Evolutionary conservation across 2,329 filamentous ascomycete species (phyloP).

Genomic region (Cladophialophora psammophila): DNA sequence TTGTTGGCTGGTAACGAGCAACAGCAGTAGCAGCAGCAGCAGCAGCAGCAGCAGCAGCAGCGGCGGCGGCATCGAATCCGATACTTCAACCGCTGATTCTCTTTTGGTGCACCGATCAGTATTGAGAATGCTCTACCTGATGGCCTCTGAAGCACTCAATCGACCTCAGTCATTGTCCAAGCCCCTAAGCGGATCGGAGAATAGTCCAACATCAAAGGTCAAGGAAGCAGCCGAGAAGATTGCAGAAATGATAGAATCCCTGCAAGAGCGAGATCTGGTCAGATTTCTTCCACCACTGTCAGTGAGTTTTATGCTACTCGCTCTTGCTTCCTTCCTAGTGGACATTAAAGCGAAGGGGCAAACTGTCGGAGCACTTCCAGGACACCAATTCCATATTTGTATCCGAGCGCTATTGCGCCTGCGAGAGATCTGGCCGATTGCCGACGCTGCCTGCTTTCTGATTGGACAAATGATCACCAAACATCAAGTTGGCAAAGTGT

Average conservation of each 20-base stretch:
- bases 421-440: conserved; percentile 37
- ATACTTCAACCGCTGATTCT: conserved; percentile 18
- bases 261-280: conserved; percentile 31
- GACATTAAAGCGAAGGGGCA: conserved; percentile 32
- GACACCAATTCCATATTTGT: conserved; percentile 33
- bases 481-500: conserved; percentile 24
- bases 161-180: conserved; percentile 29
- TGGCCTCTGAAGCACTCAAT: conserved; percentile 33
- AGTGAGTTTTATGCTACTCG: conserved; percentile 35
- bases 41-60: conserved; percentile 8
- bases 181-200: conserved; percentile 9
- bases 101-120: conserved; percentile 28
- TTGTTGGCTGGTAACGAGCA: conserved; percentile 21
- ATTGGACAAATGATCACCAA: conserved; percentile 37
- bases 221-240: conserved; percentile 31
- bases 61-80: background rate
- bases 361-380: conserved; percentile 21
- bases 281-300: conserved; percentile 31
- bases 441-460: conserved; percentile 34
- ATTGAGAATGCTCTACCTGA: conserved; percentile 31
- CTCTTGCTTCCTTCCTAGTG: conserved; percentile 33
- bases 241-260: conserved; percentile 28
- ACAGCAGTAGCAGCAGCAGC: background rate
- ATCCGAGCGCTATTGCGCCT: conserved; percentile 30
- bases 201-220: conserved; percentile 27